Conservation (phyloP, 2,329 filamentous ascomycete genomes). For the Ascochyta viciae-villosae region DNA sequence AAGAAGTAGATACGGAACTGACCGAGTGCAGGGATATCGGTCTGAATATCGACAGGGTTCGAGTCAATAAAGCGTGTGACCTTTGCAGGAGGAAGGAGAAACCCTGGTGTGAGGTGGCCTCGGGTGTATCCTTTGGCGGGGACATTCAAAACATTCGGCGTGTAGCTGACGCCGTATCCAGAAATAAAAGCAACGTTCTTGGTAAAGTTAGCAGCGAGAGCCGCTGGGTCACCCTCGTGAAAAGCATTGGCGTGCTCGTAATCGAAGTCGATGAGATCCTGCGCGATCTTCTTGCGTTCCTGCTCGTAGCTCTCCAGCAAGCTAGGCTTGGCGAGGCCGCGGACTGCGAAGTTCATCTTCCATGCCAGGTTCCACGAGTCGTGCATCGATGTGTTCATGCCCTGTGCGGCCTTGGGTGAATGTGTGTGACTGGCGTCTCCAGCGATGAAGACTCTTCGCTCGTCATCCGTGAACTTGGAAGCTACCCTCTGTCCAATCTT, state of each 20-base stretch:
- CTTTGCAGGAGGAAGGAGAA: conserved; percentile 69
- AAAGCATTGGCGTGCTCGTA: conserved; percentile 60
- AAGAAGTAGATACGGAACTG: conserved; percentile 81
- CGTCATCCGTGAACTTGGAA: conserved; percentile 52
- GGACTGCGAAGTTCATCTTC: conserved; percentile 53
- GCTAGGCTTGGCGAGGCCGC: conserved; percentile 47
- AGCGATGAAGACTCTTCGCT: conserved; percentile 56
- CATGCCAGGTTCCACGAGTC: conserved; percentile 55
- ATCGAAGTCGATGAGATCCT: conserved; percentile 55
- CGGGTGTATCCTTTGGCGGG: conserved; percentile 60
- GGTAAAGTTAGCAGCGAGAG: conserved; percentile 72
- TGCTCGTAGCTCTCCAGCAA: conserved; percentile 51
- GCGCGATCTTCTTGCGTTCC: conserved; percentile 53
- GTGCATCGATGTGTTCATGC: conserved; percentile 56
- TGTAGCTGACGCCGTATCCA: conserved; percentile 73
- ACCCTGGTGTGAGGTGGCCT: conserved; percentile 51
- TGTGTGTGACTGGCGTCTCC: conserved; percentile 57
- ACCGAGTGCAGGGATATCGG: conserved; percentile 78
- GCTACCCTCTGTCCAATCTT: conserved; percentile 59
- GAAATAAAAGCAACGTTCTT: conserved; percentile 77
- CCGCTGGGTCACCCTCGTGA: conserved; percentile 67
- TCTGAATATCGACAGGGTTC: conserved; percentile 78
- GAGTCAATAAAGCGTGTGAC: conserved; percentile 78
- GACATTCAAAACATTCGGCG: conserved; percentile 68
- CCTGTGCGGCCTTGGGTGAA: conserved; percentile 53